A percentile compares a stretch with the other conserved stretches of the same genome.
phyloP scores from a whole-genome alignment of 495 filamentous ascomycete species.

The Articulospora tetracladia region DNA sequence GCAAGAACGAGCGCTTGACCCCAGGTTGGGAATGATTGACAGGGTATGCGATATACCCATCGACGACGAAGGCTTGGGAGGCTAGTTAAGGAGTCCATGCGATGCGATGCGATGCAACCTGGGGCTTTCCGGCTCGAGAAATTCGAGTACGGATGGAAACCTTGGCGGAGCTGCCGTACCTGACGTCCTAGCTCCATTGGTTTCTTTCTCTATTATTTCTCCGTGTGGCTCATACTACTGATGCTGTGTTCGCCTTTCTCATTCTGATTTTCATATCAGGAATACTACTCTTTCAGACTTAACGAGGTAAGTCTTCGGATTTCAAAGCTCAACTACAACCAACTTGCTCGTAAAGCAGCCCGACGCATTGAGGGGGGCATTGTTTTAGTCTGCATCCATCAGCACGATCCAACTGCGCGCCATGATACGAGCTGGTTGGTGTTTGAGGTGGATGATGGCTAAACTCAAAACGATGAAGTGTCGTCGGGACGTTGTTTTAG shows the following conservation, averaged over 20 bases:
- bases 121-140: neutral
- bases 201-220: no score
- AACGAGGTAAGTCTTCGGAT: no score
- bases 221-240: no score
- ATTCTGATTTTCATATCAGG: no score
- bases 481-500: neutral
- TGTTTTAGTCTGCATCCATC: neutral
- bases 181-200: no score
- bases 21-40: neutral
- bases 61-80: neutral
- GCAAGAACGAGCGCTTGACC: neutral
- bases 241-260: no score
- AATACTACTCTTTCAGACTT: no score
- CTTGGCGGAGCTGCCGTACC: no score
- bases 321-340: no score
- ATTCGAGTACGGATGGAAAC: no score
- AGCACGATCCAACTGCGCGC: neutral
- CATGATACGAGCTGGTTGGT: neutral
- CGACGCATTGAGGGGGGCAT: neutral
- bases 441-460: neutral
- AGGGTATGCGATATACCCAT: neutral
- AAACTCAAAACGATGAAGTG: neutral
- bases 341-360: neutral
- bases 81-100: slow-evolving; percentile 2
- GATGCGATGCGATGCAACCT: slow-evolving; percentile 13